These are phyloP conservation scores for Myxozyma nipponensis DNA, from an alignment of 805 yeast genomes.

Conservation along the genomic window DNA sequence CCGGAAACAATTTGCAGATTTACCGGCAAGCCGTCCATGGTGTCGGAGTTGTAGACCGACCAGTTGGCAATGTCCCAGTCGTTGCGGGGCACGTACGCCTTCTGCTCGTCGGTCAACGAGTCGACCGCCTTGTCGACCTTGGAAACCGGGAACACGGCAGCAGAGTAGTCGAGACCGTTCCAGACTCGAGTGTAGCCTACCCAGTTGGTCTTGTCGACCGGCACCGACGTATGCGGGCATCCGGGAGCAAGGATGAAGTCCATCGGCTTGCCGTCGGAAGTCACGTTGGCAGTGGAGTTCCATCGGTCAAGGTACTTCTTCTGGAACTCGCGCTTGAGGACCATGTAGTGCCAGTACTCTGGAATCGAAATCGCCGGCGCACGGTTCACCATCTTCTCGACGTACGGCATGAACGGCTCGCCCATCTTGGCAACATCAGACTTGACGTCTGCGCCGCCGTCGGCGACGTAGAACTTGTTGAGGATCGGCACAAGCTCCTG, in stretches of 20 bases:
- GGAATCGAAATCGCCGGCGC: conserved; percentile 39
- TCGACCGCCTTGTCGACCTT: conserved; percentile 28
- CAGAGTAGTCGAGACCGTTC: conserved; percentile 32
- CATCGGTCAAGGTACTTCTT: conserved; percentile 44
- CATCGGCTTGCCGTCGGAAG: conserved; percentile 42
- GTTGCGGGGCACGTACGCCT: conserved; percentile 27
- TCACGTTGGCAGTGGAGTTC: conserved; percentile 39
- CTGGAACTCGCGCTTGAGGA: conserved; percentile 36
- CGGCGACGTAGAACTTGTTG: conserved; percentile 44
- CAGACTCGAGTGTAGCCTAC: conserved; percentile 32
- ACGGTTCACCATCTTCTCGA: conserved; percentile 38
- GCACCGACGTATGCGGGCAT: conserved; percentile 45
- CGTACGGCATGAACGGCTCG: conserved; percentile 44
- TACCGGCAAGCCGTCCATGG: conserved; percentile 30
- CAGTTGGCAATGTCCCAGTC: conserved; percentile 27
- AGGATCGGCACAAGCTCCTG: conserved; percentile 37
- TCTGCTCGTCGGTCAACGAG: conserved; percentile 16
- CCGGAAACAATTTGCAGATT: conserved; percentile 29
- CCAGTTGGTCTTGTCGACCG: conserved; percentile 37
- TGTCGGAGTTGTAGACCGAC: conserved; percentile 29
- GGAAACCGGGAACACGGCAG: conserved; percentile 30
- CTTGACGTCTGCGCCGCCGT: conserved; percentile 42
- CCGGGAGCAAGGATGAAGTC: conserved; percentile 51
- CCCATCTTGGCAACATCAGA: conserved; percentile 40
- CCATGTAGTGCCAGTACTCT: conserved; percentile 35